Evolutionary conservation across 768 basidiomycete species (phyloP), one percentile per base, ranked within the genome.

Genomic region (Xerocomellus intermedius): DNA sequence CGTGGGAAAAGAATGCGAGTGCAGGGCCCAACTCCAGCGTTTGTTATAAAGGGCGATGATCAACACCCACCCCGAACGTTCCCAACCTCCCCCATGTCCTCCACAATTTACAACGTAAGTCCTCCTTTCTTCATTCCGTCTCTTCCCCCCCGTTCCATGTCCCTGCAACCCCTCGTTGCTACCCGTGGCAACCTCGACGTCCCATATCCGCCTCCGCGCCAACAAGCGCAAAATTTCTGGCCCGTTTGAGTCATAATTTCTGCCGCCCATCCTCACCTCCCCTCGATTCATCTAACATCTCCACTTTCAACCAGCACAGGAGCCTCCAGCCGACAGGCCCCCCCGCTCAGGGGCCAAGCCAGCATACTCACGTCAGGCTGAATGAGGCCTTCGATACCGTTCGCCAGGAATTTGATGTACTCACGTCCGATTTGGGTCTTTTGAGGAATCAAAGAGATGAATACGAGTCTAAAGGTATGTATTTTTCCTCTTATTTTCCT

Each of bases 401-500:
- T 64, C 81, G 87, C 58, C 82, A 84, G 50, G 95, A 98, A 75
- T 94, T 92, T 66, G 94, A 97, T 48, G 75, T 75, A 52, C 74
- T 95, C 55, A 74, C 82, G 9, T 74, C 78, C 44, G 94, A 97
- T 66, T 73, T 89, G 47, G 76, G 73, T n/a, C 65, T 80, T 10
- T 77, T 89, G 62, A 82, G 91, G 52, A 79, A 75, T 30, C 91
- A 96, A 73, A 77, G 91, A 47, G 94, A 97, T 61, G 96, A 98
- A 54, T 90, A 86, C 68, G 95, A 98, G 73, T 78, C 77, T 7
- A 94, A 94, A 80, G 82, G 96, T 95, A 22, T 35, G 19, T 30
- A 43, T 43, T 38, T 41, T 43, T 17, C 8, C 24, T 22, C 44
- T 56, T n/a, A 28, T 50, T 42, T 24, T 7, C 50, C 35, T 46